Conservation (phyloP, 164 flowering plant genomes). For the Protea cynaroides region DNA sequence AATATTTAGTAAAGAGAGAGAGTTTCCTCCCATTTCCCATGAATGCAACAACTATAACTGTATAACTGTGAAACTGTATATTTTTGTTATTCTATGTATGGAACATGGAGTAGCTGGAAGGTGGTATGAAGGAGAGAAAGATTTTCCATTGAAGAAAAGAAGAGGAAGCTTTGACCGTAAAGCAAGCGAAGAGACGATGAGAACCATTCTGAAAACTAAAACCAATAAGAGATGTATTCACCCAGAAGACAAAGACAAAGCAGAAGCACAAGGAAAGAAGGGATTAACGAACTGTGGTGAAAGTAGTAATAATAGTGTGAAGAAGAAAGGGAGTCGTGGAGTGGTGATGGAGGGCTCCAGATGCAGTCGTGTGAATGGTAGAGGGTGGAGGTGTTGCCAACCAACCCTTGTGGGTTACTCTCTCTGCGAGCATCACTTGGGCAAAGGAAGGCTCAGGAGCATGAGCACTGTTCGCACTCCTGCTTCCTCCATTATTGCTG, state of each 20-base stretch:
- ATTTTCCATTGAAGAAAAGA: constrained; percentile 52
- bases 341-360: constrained; percentile 25
- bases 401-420: constrained; percentile 82
- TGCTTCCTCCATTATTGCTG: not conserved
- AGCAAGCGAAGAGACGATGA: constrained; percentile 10
- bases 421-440: constrained; percentile 86
- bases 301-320: not conserved
- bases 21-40: no score
- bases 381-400: constrained; percentile 92
- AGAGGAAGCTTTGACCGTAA: constrained; percentile 26
- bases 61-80: no score
- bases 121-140: constrained; percentile 37
- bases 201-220: constrained; percentile 19
- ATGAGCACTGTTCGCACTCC: constrained; percentile 39
- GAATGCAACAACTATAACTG: no score
- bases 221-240: constrained; percentile 23
- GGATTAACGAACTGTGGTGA: not conserved
- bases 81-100: no score
- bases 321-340: constrained; percentile 21
- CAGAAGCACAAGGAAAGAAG: constrained; percentile 3
- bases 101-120: constrained; percentile 11
- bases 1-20: no score
- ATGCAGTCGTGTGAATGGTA: constrained; percentile 85
- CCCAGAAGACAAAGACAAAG: not conserved
- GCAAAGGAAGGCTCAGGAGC: constrained; percentile 70